Evolutionary conservation across 805 yeast genomes (phyloP).

Genomic region (Starmera quercuum): DNA sequence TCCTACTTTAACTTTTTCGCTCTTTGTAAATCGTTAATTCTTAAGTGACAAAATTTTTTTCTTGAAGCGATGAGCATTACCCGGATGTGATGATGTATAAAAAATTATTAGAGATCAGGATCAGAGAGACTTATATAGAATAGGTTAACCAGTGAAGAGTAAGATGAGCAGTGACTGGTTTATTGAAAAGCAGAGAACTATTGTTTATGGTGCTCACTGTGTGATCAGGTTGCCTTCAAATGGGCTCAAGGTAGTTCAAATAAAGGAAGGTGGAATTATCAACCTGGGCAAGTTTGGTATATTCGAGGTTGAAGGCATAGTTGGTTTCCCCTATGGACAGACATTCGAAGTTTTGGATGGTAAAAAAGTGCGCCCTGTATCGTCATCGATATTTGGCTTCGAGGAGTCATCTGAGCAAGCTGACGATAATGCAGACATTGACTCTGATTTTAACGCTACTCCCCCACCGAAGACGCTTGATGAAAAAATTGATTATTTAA

Average conservation of each 20-base stretch:
- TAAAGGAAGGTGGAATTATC: slow-evolving; percentile 52
- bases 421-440: slow-evolving; percentile 16
- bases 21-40: not conserved
- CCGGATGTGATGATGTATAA: not conserved
- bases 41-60: not conserved
- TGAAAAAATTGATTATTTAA: slow-evolving; percentile 19
- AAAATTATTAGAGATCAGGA: not conserved
- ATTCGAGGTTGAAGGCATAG: slow-evolving; percentile 62
- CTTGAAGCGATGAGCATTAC: slow-evolving; percentile 1
- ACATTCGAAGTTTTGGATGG: slow-evolving; percentile 76
- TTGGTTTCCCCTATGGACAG: slow-evolving; percentile 83
- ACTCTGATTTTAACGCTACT: slow-evolving; percentile 20
- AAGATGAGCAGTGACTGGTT: not conserved
- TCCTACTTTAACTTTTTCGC: not conserved
- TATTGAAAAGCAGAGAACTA: slow-evolving; percentile 5
- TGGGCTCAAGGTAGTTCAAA: slow-evolving; percentile 63
- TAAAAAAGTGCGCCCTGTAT: slow-evolving; percentile 41
- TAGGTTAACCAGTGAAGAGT: too few relatives aligned
- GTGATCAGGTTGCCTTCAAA: slow-evolving; percentile 76
- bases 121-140: too few relatives aligned
- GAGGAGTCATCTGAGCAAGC: slow-evolving; percentile 22
- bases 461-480: slow-evolving; percentile 16
- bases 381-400: slow-evolving; percentile 26
- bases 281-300: slow-evolving; percentile 89
- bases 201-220: slow-evolving; percentile 30